phyloP scores from a whole-genome alignment of 805 yeast species.

The Nakazawaea ambrosiae region DNA sequence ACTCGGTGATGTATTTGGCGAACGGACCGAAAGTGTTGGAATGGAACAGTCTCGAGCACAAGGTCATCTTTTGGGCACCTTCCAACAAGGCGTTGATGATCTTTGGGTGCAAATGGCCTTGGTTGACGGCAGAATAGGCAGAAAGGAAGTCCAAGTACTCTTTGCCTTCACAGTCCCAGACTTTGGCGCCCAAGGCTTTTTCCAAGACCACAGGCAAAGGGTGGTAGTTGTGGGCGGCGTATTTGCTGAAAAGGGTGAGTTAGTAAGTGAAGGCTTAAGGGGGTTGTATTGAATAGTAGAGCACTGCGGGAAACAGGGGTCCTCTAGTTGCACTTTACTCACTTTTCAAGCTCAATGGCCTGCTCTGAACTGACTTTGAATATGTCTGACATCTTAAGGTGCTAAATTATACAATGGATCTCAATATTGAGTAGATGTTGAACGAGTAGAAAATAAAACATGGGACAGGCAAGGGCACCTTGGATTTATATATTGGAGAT shows the following conservation, averaged over 20 bases:
- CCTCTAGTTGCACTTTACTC: no score
- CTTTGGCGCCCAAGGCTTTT: constrained; percentile 83
- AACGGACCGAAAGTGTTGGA: constrained; percentile 81
- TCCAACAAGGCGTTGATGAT: constrained; percentile 78
- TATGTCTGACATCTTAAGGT: constrained; percentile 5
- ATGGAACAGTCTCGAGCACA: constrained; percentile 89
- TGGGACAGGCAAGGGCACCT: no score
- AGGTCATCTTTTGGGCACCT: constrained; percentile 78
- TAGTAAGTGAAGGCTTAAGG: not conserved
- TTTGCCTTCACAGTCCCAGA: constrained; percentile 97
- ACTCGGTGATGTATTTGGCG: constrained; percentile 85
- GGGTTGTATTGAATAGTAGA: no score
- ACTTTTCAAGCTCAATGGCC: constrained; percentile 11
- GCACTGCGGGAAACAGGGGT: no score
- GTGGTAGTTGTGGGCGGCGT: constrained; percentile 90
- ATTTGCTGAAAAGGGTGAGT: constrained; percentile 5
- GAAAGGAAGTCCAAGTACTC: constrained; percentile 89
- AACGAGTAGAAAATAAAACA: no score
- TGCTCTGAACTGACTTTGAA: constrained; percentile 10
- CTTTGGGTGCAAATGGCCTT: constrained; percentile 96
- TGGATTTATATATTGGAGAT: not conserved
- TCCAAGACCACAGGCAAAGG: constrained; percentile 93
- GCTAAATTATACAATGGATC: no score
- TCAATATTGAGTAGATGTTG: no score
- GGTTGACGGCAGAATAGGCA: constrained; percentile 96